Base-by-base conservation (phyloP, 352 stramenopile genomes). In the Globisporangium paddicum region DNA sequence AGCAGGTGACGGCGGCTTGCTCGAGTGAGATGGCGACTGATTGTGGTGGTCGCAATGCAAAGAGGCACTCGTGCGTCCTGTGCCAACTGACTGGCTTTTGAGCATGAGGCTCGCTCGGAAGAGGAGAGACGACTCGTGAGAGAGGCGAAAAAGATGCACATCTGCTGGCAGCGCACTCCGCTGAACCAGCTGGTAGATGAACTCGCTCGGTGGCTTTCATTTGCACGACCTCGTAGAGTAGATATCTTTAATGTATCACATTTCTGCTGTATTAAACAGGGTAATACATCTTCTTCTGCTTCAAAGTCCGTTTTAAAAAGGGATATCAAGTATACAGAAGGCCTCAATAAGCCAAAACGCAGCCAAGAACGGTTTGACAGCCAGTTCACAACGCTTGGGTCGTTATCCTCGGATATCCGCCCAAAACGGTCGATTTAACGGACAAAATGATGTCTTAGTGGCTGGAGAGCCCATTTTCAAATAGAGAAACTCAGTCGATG, bases 111-210 rank as follows among this genome's bases (percentile, higher is more conserved):
- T n/a, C 25, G 18, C 23, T 37, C 4, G 23, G 19, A 37, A 37
- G 46, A 30, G 26, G 23, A 32, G 28, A 32, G 28, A 32, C 28
- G 3, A 3, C 1, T n/a, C 25, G 25, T 42, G 35, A 55, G 26
- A 42, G 35, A 11, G n/a, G 25, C 9, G 48, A 41, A 62, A 42
- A 49, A 32, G 46, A 52, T 21, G 41, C n/a, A 18, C 58, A 64
- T 58, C 50, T 40, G 41, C 37, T 60, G 30, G 11, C 10, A 32
- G 50, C 14, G 34, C 23, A 11, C 32, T 59, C 50, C 58, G 34
- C 34, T 8, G 34, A 48, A 55, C 16, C 58, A 64, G 58, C 58
- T 64, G 58, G 58, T 38, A 42, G 49, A 42, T 58, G 34, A 1
- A 23, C 6, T 32, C 6, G 34, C 13, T 35, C 14, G n/a, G 25